Base-by-base conservation (phyloP, 208 protist species). In the Wallacemonas sp. region DNA sequence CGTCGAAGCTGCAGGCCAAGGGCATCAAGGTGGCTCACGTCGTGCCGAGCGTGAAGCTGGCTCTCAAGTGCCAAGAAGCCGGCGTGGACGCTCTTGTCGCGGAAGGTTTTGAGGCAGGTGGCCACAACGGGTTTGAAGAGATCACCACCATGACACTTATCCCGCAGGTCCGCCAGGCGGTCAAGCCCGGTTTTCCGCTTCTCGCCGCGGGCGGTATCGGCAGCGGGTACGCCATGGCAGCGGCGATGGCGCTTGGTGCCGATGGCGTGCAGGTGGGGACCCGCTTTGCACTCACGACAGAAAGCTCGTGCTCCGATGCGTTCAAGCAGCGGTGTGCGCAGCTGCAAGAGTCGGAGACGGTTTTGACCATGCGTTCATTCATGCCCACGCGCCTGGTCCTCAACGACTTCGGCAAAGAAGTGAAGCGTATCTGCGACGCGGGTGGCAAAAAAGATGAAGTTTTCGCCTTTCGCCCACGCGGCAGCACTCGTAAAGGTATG, bases 21-120 rank as follows among this genome's bases (percentile, higher is more conserved):
- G 86, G 84, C 63, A 82, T 86, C 60, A 84, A 70, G 55, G 83
- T 93, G 12, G 84, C 76, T 21, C 90, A 95, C 72, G 91, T 94
- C 39, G 92, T 90, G 54, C 80, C 82, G 17, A 86, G 70, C 72
- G 80, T 79, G 62, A 88, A 89, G 53, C 83, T 94, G 30, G 89
- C 89, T 6, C 66, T 82, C 34, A 90, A 87, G 70, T 89, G 88
- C 44, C 70, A 88, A 59, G 76, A 68, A 21, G 80, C 80, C 22
- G 84, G 90, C 9, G 87, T 87, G 12, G 73, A 94, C 64, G 82
- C 83, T n/a, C 66, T 95, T 27, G 90, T 86, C 22, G 82, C 88
- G 17, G 87, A 94, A 11, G 90, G 87, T 28, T 94, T 93, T 63
- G 89, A 95, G 71, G 82, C 82, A 0, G 82, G 82, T 36, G 82